These are phyloP conservation scores for Barbatosphaeria neglecta DNA, from an alignment of 495 filamentous ascomycete genomes.

Conservation along the genomic window DNA sequence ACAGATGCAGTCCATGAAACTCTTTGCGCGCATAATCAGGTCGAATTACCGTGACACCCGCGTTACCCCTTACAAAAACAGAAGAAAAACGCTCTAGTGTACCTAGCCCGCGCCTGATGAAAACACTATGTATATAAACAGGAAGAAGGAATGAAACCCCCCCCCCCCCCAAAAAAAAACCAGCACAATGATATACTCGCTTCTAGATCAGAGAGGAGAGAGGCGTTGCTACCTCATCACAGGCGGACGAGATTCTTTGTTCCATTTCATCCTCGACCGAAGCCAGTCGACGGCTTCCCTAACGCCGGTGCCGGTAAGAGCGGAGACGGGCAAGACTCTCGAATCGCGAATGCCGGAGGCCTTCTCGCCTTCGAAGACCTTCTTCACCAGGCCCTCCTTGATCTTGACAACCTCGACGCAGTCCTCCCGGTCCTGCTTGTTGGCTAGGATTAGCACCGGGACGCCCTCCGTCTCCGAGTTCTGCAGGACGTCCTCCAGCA, in stretches of 20 bases:
- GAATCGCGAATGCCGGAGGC: slow-evolving; percentile 75
- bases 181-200: no score
- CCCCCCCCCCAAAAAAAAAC: no score
- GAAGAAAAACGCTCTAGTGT: no score
- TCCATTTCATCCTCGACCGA: slow-evolving; percentile 83
- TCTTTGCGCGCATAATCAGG: no score
- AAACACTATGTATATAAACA: no score
- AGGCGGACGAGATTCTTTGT: slow-evolving; percentile 81
- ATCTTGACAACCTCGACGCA: slow-evolving; percentile 94
- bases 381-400: slow-evolving; percentile 88
- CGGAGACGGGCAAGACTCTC: slow-evolving; percentile 82
- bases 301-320: slow-evolving; percentile 82
- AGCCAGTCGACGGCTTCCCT: slow-evolving; percentile 95
- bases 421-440: slow-evolving; percentile 96
- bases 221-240: slow-evolving; percentile 60
- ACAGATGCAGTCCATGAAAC: no score
- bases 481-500: slow-evolving; percentile 79
- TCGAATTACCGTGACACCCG: no score
- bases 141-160: no score
- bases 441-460: slow-evolving; percentile 83
- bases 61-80: no score
- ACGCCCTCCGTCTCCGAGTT: slow-evolving; percentile 78
- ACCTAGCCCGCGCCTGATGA: no score
- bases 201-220: no score
- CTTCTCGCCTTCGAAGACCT: slow-evolving; percentile 89